These are phyloP conservation scores for Collybia sordida DNA, from an alignment of 768 basidiomycete species.

Conservation along the genomic window DNA sequence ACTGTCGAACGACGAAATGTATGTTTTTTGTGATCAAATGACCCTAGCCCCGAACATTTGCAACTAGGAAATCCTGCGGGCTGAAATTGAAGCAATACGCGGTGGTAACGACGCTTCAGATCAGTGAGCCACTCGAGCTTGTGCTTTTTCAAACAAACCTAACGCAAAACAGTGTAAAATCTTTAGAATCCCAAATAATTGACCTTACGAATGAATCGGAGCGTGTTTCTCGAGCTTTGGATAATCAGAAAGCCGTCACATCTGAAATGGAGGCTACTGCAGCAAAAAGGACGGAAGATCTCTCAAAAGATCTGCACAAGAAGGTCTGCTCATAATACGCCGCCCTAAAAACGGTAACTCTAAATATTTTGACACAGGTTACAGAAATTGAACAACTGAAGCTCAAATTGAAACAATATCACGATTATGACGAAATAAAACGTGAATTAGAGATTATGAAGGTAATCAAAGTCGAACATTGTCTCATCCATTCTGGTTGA, in stretches of 20 bases:
- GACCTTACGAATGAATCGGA: slow-evolving; percentile 79
- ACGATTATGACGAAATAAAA: slow-evolving; percentile 96
- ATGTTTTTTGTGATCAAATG: slow-evolving; percentile 17
- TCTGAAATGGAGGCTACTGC: slow-evolving; percentile 45
- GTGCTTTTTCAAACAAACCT: background rate
- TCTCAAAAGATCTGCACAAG: slow-evolving; percentile 57
- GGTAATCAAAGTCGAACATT: slow-evolving; percentile 42
- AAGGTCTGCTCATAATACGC: slow-evolving; percentile 32
- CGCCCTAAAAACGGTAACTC: background rate
- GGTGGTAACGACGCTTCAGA: slow-evolving; percentile 73
- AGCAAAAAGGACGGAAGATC: slow-evolving; percentile 59
- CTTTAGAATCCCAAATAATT: slow-evolving; percentile 69
- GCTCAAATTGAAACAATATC: slow-evolving; percentile 66
- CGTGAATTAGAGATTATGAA: slow-evolving; percentile 99
- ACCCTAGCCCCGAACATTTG: background rate
- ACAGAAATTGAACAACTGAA: slow-evolving; percentile 70
- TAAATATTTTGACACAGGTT: slow-evolving; percentile 33
- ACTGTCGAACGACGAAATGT: slow-evolving; percentile 94
- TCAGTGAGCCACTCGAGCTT: slow-evolving; percentile 42
- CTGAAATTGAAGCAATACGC: slow-evolving; percentile 90
- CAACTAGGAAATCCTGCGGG: slow-evolving; percentile 84
- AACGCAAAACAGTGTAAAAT: slow-evolving; percentile 52
- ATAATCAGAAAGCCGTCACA: slow-evolving; percentile 53
- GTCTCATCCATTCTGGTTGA: background rate
- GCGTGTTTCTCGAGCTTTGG: slow-evolving; percentile 63